Percentiles rank a stretch among this genome's conserved stretches.
These are phyloP conservation scores for Cyclotella baltica DNA, from an alignment of 108 stramenopile species.

Conservation along the genomic window DNA sequence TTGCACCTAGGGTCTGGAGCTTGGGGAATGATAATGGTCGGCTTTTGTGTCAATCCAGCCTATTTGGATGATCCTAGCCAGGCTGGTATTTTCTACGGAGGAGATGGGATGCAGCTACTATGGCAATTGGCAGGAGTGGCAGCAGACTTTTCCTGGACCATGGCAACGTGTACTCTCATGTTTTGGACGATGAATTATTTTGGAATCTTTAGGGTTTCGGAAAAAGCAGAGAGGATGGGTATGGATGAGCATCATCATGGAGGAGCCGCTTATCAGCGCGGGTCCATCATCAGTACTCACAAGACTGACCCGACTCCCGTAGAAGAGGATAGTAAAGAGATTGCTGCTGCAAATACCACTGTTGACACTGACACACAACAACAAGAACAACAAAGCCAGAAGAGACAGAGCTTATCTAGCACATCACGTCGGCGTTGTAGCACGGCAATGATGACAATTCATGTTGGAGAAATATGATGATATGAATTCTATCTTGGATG, in stretches of 20 bases:
- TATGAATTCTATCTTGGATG: too few relatives aligned
- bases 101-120: slow-evolving; percentile 64
- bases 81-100: slow-evolving; percentile 74
- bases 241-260: not conserved
- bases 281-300: too few relatives aligned
- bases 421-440: too few relatives aligned
- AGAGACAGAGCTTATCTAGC: too few relatives aligned
- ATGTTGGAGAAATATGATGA: too few relatives aligned
- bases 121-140: slow-evolving; percentile 72
- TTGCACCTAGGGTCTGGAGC: slow-evolving; percentile 84
- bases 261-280: too few relatives aligned
- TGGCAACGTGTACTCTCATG: slow-evolving; percentile 62
- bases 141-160: slow-evolving; percentile 79
- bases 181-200: slow-evolving; percentile 70
- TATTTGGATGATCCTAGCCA: slow-evolving; percentile 46
- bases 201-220: slow-evolving; percentile 65
- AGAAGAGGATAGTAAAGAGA: too few relatives aligned
- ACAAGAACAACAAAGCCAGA: too few relatives aligned
- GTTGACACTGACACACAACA: too few relatives aligned
- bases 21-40: slow-evolving; percentile 83
- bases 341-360: too few relatives aligned
- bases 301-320: too few relatives aligned
- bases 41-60: slow-evolving; percentile 66
- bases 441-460: too few relatives aligned
- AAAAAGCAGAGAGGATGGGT: not conserved